These are phyloP conservation scores for Talaromyces sp. DNA, from an alignment of 2,329 filamentous ascomycete genomes.

Conservation along the genomic window DNA sequence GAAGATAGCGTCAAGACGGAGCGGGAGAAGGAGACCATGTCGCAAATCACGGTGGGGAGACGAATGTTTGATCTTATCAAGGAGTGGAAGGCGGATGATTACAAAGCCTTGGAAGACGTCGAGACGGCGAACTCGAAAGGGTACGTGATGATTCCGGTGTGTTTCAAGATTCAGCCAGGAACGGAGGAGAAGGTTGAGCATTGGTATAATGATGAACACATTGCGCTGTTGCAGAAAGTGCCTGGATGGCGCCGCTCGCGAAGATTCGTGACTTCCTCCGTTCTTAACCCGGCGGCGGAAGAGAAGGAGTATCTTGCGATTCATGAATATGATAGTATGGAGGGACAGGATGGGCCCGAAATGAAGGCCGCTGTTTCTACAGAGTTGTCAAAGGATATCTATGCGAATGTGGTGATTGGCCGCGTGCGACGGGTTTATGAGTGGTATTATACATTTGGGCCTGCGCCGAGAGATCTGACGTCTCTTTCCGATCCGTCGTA, in stretches of 20 bases:
- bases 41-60: slow-evolving; percentile 65
- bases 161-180: slow-evolving; percentile 56
- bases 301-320: slow-evolving; percentile 58
- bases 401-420: slow-evolving; percentile 55
- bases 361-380: slow-evolving; percentile 62
- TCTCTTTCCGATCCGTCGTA: slow-evolving; percentile 50
- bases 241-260: slow-evolving; percentile 76
- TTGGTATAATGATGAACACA: slow-evolving; percentile 75
- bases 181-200: slow-evolving; percentile 56
- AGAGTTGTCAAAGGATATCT: slow-evolving; percentile 58
- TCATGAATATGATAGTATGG: slow-evolving; percentile 67
- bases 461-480: slow-evolving; percentile 65
- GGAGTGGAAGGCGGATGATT: slow-evolving; percentile 54
- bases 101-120: slow-evolving; percentile 58
- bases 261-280: slow-evolving; percentile 62
- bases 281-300: slow-evolving; percentile 54
- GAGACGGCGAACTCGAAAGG: slow-evolving; percentile 47
- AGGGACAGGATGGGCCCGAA: slow-evolving; percentile 63
- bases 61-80: slow-evolving; percentile 66
- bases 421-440: slow-evolving; percentile 61
- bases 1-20: slow-evolving; percentile 52
- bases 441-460: slow-evolving; percentile 76
- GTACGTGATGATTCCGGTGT: slow-evolving; percentile 60
- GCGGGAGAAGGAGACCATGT: slow-evolving; percentile 59
- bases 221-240: slow-evolving; percentile 65